Evolutionary conservation across 2,329 filamentous ascomycete species (phyloP).

Genomic region (Catunica adiposa): DNA sequence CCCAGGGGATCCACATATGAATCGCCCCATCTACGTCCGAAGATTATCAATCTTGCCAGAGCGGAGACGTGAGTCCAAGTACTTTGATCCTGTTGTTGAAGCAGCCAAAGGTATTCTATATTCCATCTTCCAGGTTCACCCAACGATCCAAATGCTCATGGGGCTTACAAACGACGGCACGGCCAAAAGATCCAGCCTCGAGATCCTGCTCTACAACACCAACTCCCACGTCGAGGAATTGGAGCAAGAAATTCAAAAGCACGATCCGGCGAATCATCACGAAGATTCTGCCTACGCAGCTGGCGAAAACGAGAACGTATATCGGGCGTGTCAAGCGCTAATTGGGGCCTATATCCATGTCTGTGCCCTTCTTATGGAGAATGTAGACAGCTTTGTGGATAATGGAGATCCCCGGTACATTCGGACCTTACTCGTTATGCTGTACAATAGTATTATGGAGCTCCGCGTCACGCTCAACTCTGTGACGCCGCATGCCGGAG

Average conservation of each 20-base stretch:
- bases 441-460: conserved; percentile 54
- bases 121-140: conserved; percentile 51
- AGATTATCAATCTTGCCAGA: conserved; percentile 47
- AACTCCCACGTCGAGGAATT: conserved; percentile 49
- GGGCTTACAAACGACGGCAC: conserved; percentile 43
- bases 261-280: conserved; percentile 30
- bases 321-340: conserved; percentile 44
- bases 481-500: conserved; percentile 16
- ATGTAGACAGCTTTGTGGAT: conserved; percentile 47
- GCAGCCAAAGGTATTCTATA: conserved; percentile 50
- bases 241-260: conserved; percentile 47
- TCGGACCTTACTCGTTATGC: conserved; percentile 43
- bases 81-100: conserved; percentile 45
- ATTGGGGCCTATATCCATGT: conserved; percentile 50
- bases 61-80: conserved; percentile 43
- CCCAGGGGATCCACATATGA: conserved; percentile 39
- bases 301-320: conserved; percentile 46
- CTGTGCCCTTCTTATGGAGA: conserved; percentile 41
- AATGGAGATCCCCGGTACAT: conserved; percentile 52
- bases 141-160: conserved; percentile 49
- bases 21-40: conserved; percentile 46
- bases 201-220: conserved; percentile 52
- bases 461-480: conserved; percentile 37
- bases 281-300: conserved; percentile 23
- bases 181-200: conserved; percentile 44